Evolutionary conservation across 139 green algal species (phyloP), one percentile per base, ranked within the genome.

Genomic region (Nannochloris sp.): DNA sequence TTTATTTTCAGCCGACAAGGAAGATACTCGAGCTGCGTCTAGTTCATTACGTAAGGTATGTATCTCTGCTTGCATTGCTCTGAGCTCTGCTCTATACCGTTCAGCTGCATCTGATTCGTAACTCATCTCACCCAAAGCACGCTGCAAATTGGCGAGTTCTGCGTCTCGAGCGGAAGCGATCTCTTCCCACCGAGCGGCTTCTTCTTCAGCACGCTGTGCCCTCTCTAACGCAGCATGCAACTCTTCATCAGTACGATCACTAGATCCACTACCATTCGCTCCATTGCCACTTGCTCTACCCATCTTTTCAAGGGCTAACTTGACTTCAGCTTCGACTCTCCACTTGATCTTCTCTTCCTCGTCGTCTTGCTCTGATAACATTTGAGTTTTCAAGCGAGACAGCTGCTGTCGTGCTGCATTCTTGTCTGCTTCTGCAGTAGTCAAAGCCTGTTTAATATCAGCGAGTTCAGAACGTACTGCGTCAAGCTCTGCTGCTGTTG

Each of bases 111-210:
- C 73, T 36, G 61, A 74, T 39, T 81, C 73, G 44, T 78, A 78
- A 24, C 45, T 61, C 34, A 64, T 4, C 57, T 71, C 60, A 62
- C 58, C 71, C 37, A 81, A 58, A 12, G 74, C 74, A 6, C 36
- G 42, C 64, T 81, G 71, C 58, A 81, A 62, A 68, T 81, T 81
- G 23, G 55, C 31, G 24, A 81, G 38, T 63, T 81, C 74, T 14
- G 35, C 64, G n/a, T 73, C 64, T 25, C 65, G 36, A 6, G 57
- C 71, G 14, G 47, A 23, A 29, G 13, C 59, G 14, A 53, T n/a
- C 25, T 13, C 25, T 55, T 65, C 12, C 33, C 34, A 65, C 9
- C 39, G 23, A 8, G 34, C 37, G 27, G 34, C 32, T 13, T 57
- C 34, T 0, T 23, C 29, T 35, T 65, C 59, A 34, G 33, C 14